Evolutionary conservation across 2,329 filamentous ascomycete species (phyloP).

Genomic region (Davidsoniella virescens): DNA sequence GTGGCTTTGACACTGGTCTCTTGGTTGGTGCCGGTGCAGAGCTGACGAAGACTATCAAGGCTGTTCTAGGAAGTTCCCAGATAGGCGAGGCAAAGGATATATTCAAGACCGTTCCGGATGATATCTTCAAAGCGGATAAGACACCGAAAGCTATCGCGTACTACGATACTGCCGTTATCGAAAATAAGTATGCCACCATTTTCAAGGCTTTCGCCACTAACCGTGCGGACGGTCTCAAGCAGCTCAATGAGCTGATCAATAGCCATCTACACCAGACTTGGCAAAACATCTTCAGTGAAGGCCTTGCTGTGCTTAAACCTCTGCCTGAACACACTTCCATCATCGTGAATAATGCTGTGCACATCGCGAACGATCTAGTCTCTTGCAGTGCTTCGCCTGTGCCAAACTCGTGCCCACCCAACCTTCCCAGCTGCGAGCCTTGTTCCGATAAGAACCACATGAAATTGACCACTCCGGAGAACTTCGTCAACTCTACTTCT

Average conservation of each 20-base stretch:
- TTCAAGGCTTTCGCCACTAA: slow-evolving; percentile 42
- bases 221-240: slow-evolving; percentile 42
- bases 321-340: slow-evolving; percentile 57
- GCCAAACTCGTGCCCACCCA: slow-evolving; percentile 69
- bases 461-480: slow-evolving; percentile 47
- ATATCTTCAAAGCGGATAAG: slow-evolving; percentile 48
- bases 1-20: slow-evolving; percentile 52
- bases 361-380: slow-evolving; percentile 59
- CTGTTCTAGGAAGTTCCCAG: slow-evolving; percentile 38
- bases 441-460: slow-evolving; percentile 52
- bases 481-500: slow-evolving; percentile 54
- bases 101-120: slow-evolving; percentile 40
- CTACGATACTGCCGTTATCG: slow-evolving; percentile 51
- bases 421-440: slow-evolving; percentile 53
- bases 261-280: slow-evolving; percentile 74
- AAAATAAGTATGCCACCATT: slow-evolving; percentile 50
- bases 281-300: slow-evolving; percentile 60
- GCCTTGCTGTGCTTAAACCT: slow-evolving; percentile 71
- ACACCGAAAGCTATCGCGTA: slow-evolving; percentile 55
- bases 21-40: slow-evolving; percentile 53
- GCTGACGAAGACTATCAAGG: slow-evolving; percentile 46
- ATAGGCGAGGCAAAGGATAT: slow-evolving; percentile 44
- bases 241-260: slow-evolving; percentile 62
- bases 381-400: slow-evolving; percentile 60
- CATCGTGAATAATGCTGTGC: slow-evolving; percentile 51